phyloP scores from a whole-genome alignment of 352 stramenopile species.

The Phytopythium cucurbitacearum region DNA sequence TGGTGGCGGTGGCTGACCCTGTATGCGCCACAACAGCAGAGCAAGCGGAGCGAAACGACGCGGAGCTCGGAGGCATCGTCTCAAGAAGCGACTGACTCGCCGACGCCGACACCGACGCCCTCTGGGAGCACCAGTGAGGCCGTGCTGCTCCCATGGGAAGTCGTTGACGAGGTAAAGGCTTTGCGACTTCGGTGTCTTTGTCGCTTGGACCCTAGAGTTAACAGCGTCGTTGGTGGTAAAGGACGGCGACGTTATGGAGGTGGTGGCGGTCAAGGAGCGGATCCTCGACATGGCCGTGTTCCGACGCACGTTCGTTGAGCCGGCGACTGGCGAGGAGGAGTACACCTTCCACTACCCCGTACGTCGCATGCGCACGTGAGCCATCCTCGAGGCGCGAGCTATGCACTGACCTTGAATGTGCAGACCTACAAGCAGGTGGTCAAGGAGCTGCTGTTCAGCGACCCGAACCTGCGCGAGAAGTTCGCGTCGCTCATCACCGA shows the following conservation, averaged over 20 bases:
- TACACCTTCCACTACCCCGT: slow-evolving; percentile 54
- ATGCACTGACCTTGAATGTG: background rate
- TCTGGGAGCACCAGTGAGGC: background rate
- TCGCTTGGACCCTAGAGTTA: no score
- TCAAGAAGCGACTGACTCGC: slow-evolving; percentile 8
- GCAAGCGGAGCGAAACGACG: slow-evolving; percentile 10
- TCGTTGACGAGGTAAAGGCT: slow-evolving; percentile 7
- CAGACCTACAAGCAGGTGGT: slow-evolving; percentile 43
- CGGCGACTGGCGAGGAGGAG: slow-evolving; percentile 52
- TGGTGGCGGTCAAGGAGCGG: slow-evolving; percentile 34
- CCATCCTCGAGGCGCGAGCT: background rate
- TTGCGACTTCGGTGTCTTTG: background rate
- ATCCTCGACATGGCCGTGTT: slow-evolving; percentile 62
- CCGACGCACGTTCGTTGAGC: slow-evolving; percentile 55
- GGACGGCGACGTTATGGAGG: slow-evolving; percentile 31
- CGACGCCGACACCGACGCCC: background rate
- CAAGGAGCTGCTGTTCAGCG: slow-evolving; percentile 41
- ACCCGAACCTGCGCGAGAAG: slow-evolving; percentile 66
- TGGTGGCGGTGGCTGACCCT: no score
- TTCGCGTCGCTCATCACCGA: slow-evolving; percentile 34
- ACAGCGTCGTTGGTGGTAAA: background rate
- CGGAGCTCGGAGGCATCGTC: slow-evolving; percentile 15
- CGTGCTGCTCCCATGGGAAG: slow-evolving; percentile 48
- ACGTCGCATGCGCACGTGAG: background rate
- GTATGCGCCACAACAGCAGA: background rate